A percentile compares a stretch with the other conserved stretches of the same genome.
Conservation (phyloP, 305 asterid genomes). For the Rubia peregrina region DNA sequence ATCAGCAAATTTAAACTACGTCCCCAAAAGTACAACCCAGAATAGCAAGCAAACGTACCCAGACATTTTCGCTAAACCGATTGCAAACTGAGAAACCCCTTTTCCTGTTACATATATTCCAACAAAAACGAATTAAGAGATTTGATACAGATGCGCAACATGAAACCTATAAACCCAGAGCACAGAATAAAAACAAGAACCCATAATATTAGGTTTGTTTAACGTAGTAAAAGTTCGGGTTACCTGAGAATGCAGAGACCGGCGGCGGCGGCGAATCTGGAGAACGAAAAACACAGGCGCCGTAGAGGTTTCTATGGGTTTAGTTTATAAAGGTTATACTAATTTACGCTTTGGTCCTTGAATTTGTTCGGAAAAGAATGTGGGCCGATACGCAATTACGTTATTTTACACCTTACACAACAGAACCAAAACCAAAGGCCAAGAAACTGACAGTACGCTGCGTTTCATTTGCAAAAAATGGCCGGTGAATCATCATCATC, state of each 20-base stretch:
- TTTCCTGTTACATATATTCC: neutral
- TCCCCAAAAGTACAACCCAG: neutral
- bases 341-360: no score
- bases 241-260: conserved; percentile 6
- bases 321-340: neutral
- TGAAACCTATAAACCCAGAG: neutral
- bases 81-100: neutral
- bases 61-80: conserved; percentile 5
- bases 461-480: conserved; percentile 18
- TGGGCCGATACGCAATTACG: neutral
- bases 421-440: neutral
- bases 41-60: neutral
- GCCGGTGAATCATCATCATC: conserved; percentile 26
- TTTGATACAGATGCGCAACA: neutral
- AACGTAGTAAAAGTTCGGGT: neutral
- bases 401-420: neutral
- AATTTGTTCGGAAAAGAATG: neutral
- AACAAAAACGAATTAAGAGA: neutral
- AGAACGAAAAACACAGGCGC: neutral
- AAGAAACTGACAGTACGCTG: conserved; percentile 9
- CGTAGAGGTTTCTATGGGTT: conserved; percentile 1
- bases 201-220: neutral
- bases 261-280: conserved; percentile 5
- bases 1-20: neutral
- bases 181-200: neutral